Evolutionary conservation across 2,329 filamentous ascomycete genomes (phyloP).

Genomic region (Xylariaceae sp.): DNA sequence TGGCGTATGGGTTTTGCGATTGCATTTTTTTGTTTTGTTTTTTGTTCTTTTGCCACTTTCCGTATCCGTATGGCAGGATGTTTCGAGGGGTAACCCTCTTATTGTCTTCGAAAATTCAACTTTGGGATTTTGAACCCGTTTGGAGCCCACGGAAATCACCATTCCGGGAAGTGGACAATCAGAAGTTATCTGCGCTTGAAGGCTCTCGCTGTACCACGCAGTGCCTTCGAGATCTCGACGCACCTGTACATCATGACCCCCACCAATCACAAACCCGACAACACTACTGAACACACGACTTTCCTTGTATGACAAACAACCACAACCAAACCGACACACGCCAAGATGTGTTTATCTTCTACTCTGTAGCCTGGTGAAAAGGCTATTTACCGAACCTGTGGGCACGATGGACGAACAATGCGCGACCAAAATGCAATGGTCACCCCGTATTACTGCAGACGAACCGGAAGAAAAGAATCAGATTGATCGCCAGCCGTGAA

Average conservation of each 20-base stretch:
- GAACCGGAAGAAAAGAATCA: constrained; percentile 14
- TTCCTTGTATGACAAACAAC: constrained; percentile 22
- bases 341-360: constrained; percentile 6
- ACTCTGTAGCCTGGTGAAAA: not conserved
- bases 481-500: constrained; percentile 19
- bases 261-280: constrained; percentile 13
- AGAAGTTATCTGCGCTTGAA: not conserved
- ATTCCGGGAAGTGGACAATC: constrained; percentile 7
- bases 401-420: constrained; percentile 2
- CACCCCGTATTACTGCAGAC: constrained; percentile 6
- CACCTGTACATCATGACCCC: constrained; percentile 13
- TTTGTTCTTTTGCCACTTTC: not conserved
- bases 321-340: constrained; percentile 3
- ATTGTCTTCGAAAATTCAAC: not conserved
- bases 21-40: constrained; percentile 11
- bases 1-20: constrained; percentile 20
- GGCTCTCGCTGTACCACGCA: not conserved
- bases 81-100: not conserved
- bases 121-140: not conserved
- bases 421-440: constrained; percentile 4
- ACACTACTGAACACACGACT: constrained; percentile 15
- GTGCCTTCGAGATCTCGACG: not conserved
- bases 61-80: constrained; percentile 7
- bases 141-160: not conserved
- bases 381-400: constrained; percentile 7